A percentile compares a stretch with the other conserved stretches of the same genome.
phyloP scores from a whole-genome alignment of 768 basidiomycete species.

The Tulasnella sp. region DNA sequence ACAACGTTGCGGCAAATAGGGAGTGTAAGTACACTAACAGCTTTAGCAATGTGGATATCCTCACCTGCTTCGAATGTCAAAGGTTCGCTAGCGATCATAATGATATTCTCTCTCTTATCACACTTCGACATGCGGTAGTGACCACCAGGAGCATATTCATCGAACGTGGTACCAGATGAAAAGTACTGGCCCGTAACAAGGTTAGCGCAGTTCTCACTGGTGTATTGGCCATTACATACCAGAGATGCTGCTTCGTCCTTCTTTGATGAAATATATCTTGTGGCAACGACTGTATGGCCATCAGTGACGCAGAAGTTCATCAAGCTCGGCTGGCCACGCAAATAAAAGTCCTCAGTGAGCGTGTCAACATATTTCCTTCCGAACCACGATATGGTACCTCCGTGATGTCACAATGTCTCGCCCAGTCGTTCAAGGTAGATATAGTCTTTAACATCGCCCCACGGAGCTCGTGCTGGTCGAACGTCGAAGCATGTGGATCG shows the following conservation, averaged over 20 bases:
- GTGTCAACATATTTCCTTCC: background rate
- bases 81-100: conserved; percentile 91
- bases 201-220: background rate
- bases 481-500: conserved; percentile 62
- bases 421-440: conserved; percentile 59
- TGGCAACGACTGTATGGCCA: conserved; percentile 85
- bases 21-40: background rate
- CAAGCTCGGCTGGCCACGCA: conserved; percentile 56
- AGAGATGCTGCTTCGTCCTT: conserved; percentile 88
- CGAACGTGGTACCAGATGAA: conserved; percentile 89
- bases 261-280: conserved; percentile 86
- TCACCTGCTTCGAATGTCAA: conserved; percentile 90
- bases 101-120: conserved; percentile 92
- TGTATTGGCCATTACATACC: conserved; percentile 32
- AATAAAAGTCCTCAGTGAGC: background rate
- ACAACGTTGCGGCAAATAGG: background rate
- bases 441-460: conserved; percentile 88
- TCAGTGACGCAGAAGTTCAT: conserved; percentile 97
- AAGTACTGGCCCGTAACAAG: conserved; percentile 51
- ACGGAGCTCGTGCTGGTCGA: conserved; percentile 59
- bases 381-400: conserved; percentile 39
- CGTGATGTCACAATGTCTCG: conserved; percentile 56
- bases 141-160: conserved; percentile 77
- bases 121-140: conserved; percentile 93
- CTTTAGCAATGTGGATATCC: conserved; percentile 17